Percentiles rank a stretch among this genome's conserved stretches.
Evolutionary conservation across 768 basidiomycete genomes (phyloP).

Genomic region (Russula dissimulans): DNA sequence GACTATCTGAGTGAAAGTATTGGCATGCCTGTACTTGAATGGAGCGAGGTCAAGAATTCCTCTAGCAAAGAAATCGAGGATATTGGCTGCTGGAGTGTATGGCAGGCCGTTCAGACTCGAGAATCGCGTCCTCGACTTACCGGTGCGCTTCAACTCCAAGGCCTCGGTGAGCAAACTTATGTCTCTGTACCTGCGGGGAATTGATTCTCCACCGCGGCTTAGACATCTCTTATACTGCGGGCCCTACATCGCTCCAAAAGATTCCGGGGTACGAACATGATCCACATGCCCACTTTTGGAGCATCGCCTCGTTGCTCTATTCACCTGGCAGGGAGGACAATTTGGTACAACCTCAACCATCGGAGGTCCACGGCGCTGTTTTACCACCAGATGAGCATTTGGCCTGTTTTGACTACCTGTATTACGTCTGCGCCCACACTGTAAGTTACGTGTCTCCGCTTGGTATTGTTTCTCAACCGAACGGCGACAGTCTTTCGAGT

Average conservation of each 20-base stretch:
- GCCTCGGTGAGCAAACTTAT: constrained; percentile 24
- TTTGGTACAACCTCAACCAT: constrained; percentile 23
- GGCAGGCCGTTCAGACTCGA: constrained; percentile 28
- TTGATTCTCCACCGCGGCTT: not conserved
- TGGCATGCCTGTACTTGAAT: constrained; percentile 33
- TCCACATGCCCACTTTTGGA: constrained; percentile 27
- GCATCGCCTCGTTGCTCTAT: constrained; percentile 28
- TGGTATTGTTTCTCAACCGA: constrained; percentile 2
- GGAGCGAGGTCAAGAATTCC: constrained; percentile 34
- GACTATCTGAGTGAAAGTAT: constrained; percentile 29
- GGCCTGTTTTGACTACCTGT: constrained; percentile 34
- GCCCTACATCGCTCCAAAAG: constrained; percentile 27
- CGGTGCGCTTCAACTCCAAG: constrained; percentile 22
- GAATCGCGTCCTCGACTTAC: constrained; percentile 24
- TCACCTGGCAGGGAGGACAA: constrained; percentile 25
- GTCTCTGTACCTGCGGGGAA: not conserved
- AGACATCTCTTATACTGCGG: constrained; percentile 32
- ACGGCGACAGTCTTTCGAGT: constrained; percentile 25
- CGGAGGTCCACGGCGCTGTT: constrained; percentile 21
- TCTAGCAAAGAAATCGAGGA: constrained; percentile 27
- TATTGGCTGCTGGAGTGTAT: constrained; percentile 37
- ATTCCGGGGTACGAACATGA: constrained; percentile 27
- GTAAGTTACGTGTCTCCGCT: constrained; percentile 16
- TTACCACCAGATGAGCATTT: constrained; percentile 32
- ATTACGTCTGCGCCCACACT: constrained; percentile 29